Evolutionary conservation across 192 early-diverging fungal genomes (phyloP), one percentile per base, ranked within the genome.

Genomic region (Podila epigama): DNA sequence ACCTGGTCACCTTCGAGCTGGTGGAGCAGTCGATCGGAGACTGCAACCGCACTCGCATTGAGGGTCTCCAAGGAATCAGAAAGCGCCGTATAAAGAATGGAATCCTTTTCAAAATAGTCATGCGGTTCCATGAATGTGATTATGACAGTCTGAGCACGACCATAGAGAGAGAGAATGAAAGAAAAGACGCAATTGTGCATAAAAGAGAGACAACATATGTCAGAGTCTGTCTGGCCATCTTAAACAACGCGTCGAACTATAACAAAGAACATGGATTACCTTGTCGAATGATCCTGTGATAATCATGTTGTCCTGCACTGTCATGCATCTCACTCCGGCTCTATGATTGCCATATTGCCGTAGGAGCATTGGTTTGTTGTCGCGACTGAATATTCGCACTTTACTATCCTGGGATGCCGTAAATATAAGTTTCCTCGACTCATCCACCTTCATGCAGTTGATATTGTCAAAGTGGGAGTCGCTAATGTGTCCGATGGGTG

Each of bases 241-340:
- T 12, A 42, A 42, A 42, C 41, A 1, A 42, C 13, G n/a, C n/a
- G n/a, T 42, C 1, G n/a, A n/a, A 42, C 13, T n/a, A 42, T 42
- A n/a, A 3, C 41, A 12, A 32, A 44, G 5, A 3, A 13, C 41
- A 12, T 15, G 31, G 1, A 16, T 64, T 53, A 68, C 66, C 61
- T 77, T 77, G 27, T 77, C 73, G 2, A 60, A 32, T 8, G 73
- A 68, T 25, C 73, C 73, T 4, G 73, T 77, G 37, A 77, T 58
- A 35, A 77, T 41, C 66, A 68, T 77, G 40, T 68, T 59, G 54
- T 77, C 66, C 51, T 64, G 73, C 3, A 68, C 27, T 1, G 56
- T 51, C 54, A 77, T 58, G 22, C 73, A 68, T 0, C 65, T 52
- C 7, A 77, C 60, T 12, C 66, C 55, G 40, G 41, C 51, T n/a